A percentile compares a stretch with the other conserved stretches of the same genome.
Evolutionary conservation across 768 basidiomycete species (phyloP).

Genomic region (Trichaptum fuscoviolaceum): DNA sequence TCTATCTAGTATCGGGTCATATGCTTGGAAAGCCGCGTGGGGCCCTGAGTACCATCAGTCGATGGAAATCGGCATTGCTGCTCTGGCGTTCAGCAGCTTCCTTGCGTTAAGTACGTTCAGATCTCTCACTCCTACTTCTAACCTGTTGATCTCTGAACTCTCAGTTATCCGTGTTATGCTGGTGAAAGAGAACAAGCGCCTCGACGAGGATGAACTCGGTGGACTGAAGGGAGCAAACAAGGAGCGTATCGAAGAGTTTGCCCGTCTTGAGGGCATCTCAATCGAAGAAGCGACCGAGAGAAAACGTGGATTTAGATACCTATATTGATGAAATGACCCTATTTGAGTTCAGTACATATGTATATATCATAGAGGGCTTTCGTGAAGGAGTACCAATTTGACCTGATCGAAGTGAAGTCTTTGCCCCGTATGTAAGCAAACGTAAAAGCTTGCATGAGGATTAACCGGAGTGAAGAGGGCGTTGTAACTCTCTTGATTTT

Average conservation of each 20-base stretch:
- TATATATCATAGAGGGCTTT: no score
- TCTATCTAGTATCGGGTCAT: slow-evolving; percentile 43
- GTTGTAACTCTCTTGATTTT: no score
- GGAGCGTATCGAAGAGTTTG: slow-evolving; percentile 51
- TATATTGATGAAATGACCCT: slow-evolving; percentile 31
- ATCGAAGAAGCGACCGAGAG: slow-evolving; percentile 54
- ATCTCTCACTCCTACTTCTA: not conserved
- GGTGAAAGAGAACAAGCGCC: slow-evolving; percentile 43
- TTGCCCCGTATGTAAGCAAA: no score
- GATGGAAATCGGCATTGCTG: slow-evolving; percentile 44
- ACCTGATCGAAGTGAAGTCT: no score
- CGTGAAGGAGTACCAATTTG: no score
- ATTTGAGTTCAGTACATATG: no score
- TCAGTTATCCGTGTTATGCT: slow-evolving; percentile 41
- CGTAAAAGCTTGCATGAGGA: no score
- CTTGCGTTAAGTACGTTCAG: slow-evolving; percentile 25
- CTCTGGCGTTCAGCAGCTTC: slow-evolving; percentile 25
- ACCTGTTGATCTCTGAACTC: not conserved
- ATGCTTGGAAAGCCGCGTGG: slow-evolving; percentile 58
- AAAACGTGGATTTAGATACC: slow-evolving; percentile 53
- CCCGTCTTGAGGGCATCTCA: slow-evolving; percentile 51
- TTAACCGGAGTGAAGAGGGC: no score
- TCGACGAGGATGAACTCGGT: slow-evolving; percentile 44
- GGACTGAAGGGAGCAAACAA: slow-evolving; percentile 40
- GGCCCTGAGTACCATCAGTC: slow-evolving; percentile 58